These are phyloP conservation scores for Kwoniella botswanensis DNA, from an alignment of 768 basidiomycete genomes.

Conservation along the genomic window DNA sequence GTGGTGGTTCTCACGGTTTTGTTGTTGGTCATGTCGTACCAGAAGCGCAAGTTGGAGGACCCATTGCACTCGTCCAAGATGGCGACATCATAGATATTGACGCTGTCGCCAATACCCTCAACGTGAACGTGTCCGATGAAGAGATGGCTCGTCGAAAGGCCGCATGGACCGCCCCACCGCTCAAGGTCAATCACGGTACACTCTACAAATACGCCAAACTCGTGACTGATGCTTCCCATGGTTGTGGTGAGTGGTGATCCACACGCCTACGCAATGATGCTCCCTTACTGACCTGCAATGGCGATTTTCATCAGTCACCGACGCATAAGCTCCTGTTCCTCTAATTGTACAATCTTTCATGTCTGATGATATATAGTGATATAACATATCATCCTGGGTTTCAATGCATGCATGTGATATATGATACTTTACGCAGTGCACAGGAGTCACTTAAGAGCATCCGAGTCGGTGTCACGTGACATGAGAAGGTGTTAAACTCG, in stretches of 20 bases:
- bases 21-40: constrained; percentile 91
- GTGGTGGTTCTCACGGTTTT: constrained; percentile 96
- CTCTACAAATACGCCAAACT: constrained; percentile 79
- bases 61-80: constrained; percentile 86
- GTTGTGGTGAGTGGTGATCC: constrained; percentile 64
- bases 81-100: constrained; percentile 67
- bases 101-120: constrained; percentile 53
- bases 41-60: constrained; percentile 91
- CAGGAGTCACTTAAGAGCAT: neutral
- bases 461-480: neutral
- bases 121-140: constrained; percentile 69
- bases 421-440: neutral
- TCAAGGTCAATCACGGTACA: constrained; percentile 63
- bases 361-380: no score
- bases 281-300: neutral
- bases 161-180: constrained; percentile 80
- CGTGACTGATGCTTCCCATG: constrained; percentile 88
- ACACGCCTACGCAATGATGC: neutral
- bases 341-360: neutral
- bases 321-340: constrained; percentile 7
- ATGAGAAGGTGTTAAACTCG: neutral
- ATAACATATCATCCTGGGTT: no score
- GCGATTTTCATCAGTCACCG: constrained; percentile 12
- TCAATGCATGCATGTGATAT: neutral
- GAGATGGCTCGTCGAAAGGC: constrained; percentile 76